A percentile compares a stretch with the other conserved stretches of the same genome.
Evolutionary conservation across 2,329 filamentous ascomycete species (phyloP).

Genomic region (Clonostachys rhizophaga): DNA sequence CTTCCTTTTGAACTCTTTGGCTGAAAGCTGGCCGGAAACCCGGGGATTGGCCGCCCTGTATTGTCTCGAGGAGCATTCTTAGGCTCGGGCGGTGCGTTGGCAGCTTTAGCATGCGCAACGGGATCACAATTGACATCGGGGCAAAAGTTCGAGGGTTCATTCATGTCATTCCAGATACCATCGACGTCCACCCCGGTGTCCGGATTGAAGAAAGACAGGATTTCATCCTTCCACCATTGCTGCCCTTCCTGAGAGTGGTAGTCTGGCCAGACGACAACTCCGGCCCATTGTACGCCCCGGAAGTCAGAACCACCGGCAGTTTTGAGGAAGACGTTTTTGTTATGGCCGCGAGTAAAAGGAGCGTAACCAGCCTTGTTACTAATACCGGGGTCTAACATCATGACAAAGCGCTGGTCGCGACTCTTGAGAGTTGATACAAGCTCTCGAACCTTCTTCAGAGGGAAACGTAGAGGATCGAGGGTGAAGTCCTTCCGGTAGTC

Average conservation of each 20-base stretch:
- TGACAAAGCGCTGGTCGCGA: constrained; percentile 64
- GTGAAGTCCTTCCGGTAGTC: constrained; percentile 42
- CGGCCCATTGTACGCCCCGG: constrained; percentile 72
- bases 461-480: constrained; percentile 59
- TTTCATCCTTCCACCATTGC: constrained; percentile 66
- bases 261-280: constrained; percentile 66
- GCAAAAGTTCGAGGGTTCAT: constrained; percentile 30
- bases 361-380: constrained; percentile 35
- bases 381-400: constrained; percentile 73
- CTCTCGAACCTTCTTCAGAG: constrained; percentile 56
- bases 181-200: constrained; percentile 68
- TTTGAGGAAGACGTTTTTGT: constrained; percentile 39
- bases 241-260: constrained; percentile 66
- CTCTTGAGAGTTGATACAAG: constrained; percentile 63
- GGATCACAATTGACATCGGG: constrained; percentile 8
- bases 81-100: constrained; percentile 1
- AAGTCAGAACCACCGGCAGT: constrained; percentile 47
- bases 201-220: constrained; percentile 58
- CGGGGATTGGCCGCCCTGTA: constrained; percentile 2
- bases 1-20: background rate
- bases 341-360: constrained; percentile 32
- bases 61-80: constrained; percentile 2
- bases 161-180: constrained; percentile 71
- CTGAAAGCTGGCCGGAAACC: constrained; percentile 5
- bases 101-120: constrained; percentile 10